Conservation (phyloP, 2,329 filamentous ascomycete genomes). For the Xylariaceae sp. region DNA sequence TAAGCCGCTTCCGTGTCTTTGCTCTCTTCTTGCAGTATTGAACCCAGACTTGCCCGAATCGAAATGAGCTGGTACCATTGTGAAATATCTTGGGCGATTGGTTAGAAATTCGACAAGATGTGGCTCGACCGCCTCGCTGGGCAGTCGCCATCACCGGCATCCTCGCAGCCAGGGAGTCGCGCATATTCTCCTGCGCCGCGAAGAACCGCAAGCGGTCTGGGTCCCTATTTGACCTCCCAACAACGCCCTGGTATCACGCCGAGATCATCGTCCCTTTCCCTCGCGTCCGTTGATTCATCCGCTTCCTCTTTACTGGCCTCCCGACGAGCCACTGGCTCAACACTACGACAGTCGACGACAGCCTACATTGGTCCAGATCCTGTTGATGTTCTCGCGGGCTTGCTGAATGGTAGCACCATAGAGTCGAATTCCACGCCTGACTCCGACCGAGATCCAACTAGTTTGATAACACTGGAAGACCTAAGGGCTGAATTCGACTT, state of each 20-base stretch:
- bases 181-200: constrained; percentile 74
- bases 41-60: constrained; percentile 17
- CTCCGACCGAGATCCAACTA: constrained; percentile 12
- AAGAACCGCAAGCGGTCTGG: constrained; percentile 71
- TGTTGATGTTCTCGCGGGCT: constrained; percentile 66
- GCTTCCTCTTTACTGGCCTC: constrained; percentile 71
- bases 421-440: constrained; percentile 12
- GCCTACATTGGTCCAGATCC: constrained; percentile 68
- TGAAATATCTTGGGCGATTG: constrained; percentile 28
- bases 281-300: constrained; percentile 78
- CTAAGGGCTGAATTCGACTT: constrained; percentile 78
- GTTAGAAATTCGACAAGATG: constrained; percentile 57
- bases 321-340: constrained; percentile 70
- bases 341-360: constrained; percentile 64
- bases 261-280: constrained; percentile 74
- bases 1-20: background rate
- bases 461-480: constrained; percentile 53
- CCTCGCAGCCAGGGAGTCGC: constrained; percentile 64
- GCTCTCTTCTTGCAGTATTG: background rate
- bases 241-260: constrained; percentile 69
- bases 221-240: constrained; percentile 70
- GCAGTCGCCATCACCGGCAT: constrained; percentile 66
- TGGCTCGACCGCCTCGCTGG: constrained; percentile 88
- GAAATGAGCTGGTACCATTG: constrained; percentile 23
- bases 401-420: constrained; percentile 44